Evolutionary conservation across 208 protist genomes (phyloP).

Genomic region (Trypanosoma rangeli): DNA sequence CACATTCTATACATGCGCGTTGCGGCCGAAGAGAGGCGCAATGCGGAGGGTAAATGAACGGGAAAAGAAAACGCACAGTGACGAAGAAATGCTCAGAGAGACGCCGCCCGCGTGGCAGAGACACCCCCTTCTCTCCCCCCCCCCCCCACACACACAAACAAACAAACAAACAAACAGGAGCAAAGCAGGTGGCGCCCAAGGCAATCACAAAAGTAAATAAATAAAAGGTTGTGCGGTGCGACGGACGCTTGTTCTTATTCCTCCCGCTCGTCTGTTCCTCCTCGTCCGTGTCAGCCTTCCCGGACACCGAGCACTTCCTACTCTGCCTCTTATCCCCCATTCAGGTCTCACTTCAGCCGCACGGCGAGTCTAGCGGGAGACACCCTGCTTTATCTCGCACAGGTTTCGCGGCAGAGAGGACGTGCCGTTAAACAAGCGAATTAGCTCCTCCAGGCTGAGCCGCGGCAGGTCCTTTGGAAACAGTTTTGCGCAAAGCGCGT

Average conservation of each 20-base stretch:
- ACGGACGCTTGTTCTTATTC: too few relatives aligned
- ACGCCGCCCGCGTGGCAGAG: not conserved
- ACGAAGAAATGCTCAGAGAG: not conserved
- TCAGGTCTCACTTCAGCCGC: not conserved
- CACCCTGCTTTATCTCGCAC: constrained; percentile 54
- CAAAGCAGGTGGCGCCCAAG: not conserved
- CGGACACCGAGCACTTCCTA: not conserved
- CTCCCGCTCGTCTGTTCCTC: not conserved
- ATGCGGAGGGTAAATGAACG: not conserved
- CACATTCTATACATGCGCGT: not conserved
- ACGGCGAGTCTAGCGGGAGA: constrained; percentile 29
- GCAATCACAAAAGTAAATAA: constrained; percentile 11
- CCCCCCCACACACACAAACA: not conserved
- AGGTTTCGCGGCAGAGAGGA: constrained; percentile 79
- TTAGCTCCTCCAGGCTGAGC: constrained; percentile 81
- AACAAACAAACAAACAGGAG: not conserved
- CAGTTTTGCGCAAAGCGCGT: constrained; percentile 70
- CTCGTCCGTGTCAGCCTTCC: not conserved
- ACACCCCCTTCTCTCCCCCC: not conserved
- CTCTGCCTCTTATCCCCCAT: not conserved
- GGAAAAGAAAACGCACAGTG: not conserved
- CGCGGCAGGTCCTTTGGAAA: constrained; percentile 62
- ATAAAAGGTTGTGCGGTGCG: too few relatives aligned
- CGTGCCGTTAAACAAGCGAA: constrained; percentile 86
- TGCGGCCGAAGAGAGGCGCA: not conserved